Evolutionary conservation across 805 yeast species (phyloP), one percentile per base, ranked within the genome.

Genomic region (Wickerhamomyces hampshirensis): DNA sequence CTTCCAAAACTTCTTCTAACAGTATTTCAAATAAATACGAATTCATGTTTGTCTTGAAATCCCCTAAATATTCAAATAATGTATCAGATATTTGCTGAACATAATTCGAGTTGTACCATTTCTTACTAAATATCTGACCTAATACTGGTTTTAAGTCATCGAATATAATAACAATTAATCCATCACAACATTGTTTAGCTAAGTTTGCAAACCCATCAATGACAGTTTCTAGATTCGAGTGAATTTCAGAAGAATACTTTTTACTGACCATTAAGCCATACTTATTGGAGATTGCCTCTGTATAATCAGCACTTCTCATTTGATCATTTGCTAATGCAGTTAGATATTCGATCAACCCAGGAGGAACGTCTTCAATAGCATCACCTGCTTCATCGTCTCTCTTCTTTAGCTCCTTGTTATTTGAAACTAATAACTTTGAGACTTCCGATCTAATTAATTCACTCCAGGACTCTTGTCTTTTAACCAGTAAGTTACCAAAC

Each of bases 271-370:
- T 66, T n/a, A 73, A 76, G 16, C 76, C 73, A 48, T 81, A 71
- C 40, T 81, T 71, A 33, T 75, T 75, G 5, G 82, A 71, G 38
- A 84, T 78, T 17, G 84, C 82, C 44, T 84, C 93, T 3, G 80
- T 63, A 44, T 75, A 75, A 47, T 76, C 81, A 3, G 84, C 82
- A 12, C 80, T 80, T 43, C 78, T 69, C 65, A 79, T 75, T 59
- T 84, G 94, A 47, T 89, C 93, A 59, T 87, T 87, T 3, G 89
- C 91, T 13, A 85, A 68, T 0, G 95, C 95, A 12, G 84, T 73
- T 35, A 84, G 60, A 59, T 87, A 87, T 51, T 87, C 96, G 27
- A 81, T 68, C 21, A 87, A 63, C 2, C 96, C 96, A 17, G 84
- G 77, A n/a, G 81, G 75, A 4, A 80, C 67, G 40, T 65, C 57